Evolutionary conservation across 1,284 basidiomycete species (phyloP).

Genomic region (Boletus holoroseus): DNA sequence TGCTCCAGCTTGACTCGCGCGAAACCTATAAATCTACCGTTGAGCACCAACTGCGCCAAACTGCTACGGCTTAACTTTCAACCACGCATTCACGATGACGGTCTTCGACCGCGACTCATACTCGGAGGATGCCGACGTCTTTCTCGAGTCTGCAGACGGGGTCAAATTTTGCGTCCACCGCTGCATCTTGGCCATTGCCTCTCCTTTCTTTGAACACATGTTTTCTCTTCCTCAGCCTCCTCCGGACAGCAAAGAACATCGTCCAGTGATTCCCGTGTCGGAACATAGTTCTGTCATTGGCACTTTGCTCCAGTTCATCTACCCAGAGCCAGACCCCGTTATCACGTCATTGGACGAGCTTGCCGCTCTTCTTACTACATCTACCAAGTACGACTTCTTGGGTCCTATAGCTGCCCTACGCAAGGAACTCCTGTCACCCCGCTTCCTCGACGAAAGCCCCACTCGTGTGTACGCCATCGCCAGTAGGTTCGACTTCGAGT

Average conservation of each 20-base stretch:
- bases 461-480: slow-evolving; percentile 66
- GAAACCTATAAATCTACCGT: slow-evolving; percentile 20
- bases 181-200: slow-evolving; percentile 55
- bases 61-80: not conserved
- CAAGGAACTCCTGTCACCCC: slow-evolving; percentile 44
- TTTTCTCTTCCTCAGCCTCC: slow-evolving; percentile 57
- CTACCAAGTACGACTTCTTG: slow-evolving; percentile 60
- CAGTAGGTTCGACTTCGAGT: slow-evolving; percentile 56
- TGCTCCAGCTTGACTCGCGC: slow-evolving; percentile 3
- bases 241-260: slow-evolving; percentile 18
- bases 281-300: slow-evolving; percentile 46
- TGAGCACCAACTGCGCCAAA: not conserved
- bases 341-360: slow-evolving; percentile 50
- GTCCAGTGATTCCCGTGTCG: slow-evolving; percentile 52
- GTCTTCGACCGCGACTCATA: slow-evolving; percentile 34
- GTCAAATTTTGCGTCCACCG: slow-evolving; percentile 57
- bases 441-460: slow-evolving; percentile 45
- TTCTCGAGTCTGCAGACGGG: slow-evolving; percentile 46
- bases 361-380: slow-evolving; percentile 46
- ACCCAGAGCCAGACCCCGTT: slow-evolving; percentile 46
- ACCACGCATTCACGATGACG: slow-evolving; percentile 24
- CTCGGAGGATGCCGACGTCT: slow-evolving; percentile 48
- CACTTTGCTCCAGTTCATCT: slow-evolving; percentile 50
- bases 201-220: slow-evolving; percentile 65
- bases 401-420: slow-evolving; percentile 46